These are phyloP conservation scores for Dactylonectria macrodidyma DNA, from an alignment of 2,329 filamentous ascomycete species.

Conservation along the genomic window DNA sequence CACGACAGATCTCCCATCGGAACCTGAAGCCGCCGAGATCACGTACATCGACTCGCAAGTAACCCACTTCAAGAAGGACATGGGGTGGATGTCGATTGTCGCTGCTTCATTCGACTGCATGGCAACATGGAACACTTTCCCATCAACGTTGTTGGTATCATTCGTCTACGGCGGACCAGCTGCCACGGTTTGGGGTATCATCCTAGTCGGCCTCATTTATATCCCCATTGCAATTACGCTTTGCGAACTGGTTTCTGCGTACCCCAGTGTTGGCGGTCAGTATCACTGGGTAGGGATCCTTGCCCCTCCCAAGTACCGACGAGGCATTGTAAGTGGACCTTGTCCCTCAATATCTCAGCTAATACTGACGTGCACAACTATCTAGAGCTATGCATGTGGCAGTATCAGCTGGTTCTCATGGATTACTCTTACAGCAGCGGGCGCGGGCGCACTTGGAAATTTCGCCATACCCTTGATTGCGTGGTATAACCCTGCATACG, in stretches of 20 bases:
- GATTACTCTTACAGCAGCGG: conserved; percentile 8
- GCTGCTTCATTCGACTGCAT: conserved; percentile 10
- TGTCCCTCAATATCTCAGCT: too few species aligned
- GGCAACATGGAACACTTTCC: conserved; percentile 18
- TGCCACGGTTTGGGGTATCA: conserved; percentile 11
- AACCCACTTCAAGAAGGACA: conserved; percentile 7
- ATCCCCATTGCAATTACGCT: conserved; percentile 11
- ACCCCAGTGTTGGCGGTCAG: conserved; percentile 12
- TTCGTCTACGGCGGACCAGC: conserved; percentile 14
- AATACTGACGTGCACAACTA: neutral
- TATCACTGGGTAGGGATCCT: conserved; percentile 10
- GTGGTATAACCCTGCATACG: conserved; percentile 9
- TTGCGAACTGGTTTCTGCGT: conserved; percentile 15
- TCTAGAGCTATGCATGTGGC: conserved; percentile 5
- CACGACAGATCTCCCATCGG: too few species aligned
- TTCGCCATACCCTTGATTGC: neutral
- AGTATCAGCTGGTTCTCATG: conserved; percentile 14
- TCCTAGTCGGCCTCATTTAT: conserved; percentile 1
- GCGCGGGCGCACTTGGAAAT: conserved; percentile 5
- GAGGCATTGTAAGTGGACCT: neutral
- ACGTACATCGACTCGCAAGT: conserved; percentile 2
- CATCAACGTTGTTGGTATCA: neutral
- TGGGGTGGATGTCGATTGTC: conserved; percentile 13
- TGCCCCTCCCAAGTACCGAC: conserved; percentile 5
- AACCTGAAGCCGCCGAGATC: neutral